Conservation (phyloP, 345 rosid species). For the Zanthoxylum bungeanum region DNA sequence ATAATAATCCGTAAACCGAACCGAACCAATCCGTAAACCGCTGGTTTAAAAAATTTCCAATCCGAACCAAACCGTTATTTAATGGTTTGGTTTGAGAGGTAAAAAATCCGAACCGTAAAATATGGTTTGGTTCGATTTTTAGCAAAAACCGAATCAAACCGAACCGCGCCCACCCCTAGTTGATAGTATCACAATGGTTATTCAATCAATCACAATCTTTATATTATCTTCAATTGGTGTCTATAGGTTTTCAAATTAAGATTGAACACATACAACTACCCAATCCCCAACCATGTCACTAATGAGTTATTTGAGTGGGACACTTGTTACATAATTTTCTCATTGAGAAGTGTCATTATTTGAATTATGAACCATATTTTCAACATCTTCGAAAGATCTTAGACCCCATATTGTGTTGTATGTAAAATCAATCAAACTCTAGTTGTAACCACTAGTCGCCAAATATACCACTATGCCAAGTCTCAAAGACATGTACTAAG, state of each 20-base stretch:
- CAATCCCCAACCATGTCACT: conserved; percentile 4
- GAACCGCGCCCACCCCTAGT: too few species aligned
- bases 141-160: too few species aligned
- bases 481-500: neutral
- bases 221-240: neutral
- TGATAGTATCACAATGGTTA: neutral
- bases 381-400: neutral
- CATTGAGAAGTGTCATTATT: neutral
- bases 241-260: neutral
- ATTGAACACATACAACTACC: neutral
- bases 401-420: neutral
- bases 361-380: neutral
- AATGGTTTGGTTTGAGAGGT: too few species aligned
- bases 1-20: too few species aligned
- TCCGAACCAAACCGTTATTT: too few species aligned
- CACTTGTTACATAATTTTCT: neutral
- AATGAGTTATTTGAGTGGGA: conserved; percentile 1
- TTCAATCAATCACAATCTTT: neutral
- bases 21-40: too few species aligned
- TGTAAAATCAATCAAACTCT: conserved; percentile 4
- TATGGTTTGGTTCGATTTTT: too few species aligned
- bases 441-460: neutral
- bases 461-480: too few species aligned
- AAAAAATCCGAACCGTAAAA: too few species aligned
- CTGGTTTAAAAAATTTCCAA: too few species aligned